A percentile compares a stretch with the other conserved stretches of the same genome.
Evolutionary conservation across 1,139 yeast species (phyloP).

Genomic region (Magnusiomyces suaveolens): DNA sequence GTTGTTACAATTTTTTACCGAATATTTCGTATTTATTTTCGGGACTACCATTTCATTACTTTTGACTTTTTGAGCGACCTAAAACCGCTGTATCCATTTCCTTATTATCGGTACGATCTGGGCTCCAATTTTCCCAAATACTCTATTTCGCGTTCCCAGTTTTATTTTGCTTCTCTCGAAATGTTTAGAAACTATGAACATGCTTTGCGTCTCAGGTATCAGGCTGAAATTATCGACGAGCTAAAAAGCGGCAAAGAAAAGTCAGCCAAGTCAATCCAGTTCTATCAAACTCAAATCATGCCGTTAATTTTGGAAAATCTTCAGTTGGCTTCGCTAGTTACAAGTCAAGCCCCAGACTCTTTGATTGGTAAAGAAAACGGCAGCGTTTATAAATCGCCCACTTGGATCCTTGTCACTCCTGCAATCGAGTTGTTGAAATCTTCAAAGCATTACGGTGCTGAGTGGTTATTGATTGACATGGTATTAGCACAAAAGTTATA

Average conservation of each 20-base stretch:
- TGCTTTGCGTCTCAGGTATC: constrained; percentile 8
- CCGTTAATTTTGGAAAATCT: constrained; percentile 2
- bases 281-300: constrained; percentile 4
- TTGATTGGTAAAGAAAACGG: background rate
- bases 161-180: constrained; percentile 16
- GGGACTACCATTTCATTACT: background rate
- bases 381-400: background rate
- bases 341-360: background rate
- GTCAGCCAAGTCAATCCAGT: background rate
- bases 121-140: constrained; percentile 16
- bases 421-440: background rate
- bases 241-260: constrained; percentile 15
- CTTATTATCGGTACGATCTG: background rate
- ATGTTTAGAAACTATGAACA: constrained; percentile 10
- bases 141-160: constrained; percentile 7
- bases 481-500: constrained; percentile 21
- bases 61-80: background rate
- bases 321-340: constrained; percentile 12
- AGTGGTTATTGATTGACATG: constrained; percentile 18
- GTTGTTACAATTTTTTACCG: background rate
- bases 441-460: constrained; percentile 5
- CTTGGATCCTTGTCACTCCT: background rate
- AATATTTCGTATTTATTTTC: background rate
- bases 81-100: background rate
- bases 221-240: constrained; percentile 5